Conservation (phyloP, 768 basidiomycete species). For the Pluteus cervinus region DNA sequence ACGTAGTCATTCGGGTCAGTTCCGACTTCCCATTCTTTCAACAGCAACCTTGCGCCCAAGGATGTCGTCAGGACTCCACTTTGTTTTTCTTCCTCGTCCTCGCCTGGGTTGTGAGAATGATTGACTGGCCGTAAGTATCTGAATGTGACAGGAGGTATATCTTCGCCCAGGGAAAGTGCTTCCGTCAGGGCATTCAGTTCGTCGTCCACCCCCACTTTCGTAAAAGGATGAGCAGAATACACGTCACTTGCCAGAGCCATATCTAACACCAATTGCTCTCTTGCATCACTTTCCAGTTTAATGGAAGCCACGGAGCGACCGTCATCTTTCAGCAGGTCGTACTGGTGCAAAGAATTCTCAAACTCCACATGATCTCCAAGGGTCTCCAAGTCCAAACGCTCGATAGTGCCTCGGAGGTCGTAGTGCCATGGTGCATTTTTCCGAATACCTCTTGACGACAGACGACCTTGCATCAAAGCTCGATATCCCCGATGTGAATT, state of each 20-base stretch:
- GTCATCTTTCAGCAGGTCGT: conserved; percentile 34
- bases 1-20: conserved; percentile 41
- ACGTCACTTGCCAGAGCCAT: conserved; percentile 53
- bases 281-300: conserved; percentile 45
- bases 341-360: conserved; percentile 32
- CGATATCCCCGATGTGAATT: conserved; percentile 48
- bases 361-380: conserved; percentile 26
- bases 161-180: conserved; percentile 49
- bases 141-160: conserved; percentile 55
- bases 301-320: conserved; percentile 33
- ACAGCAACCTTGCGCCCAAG: conserved; percentile 52
- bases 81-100: conserved; percentile 14
- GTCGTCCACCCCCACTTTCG: conserved; percentile 18
- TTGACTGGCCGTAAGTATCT: conserved; percentile 52
- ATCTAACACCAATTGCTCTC: conserved; percentile 60
- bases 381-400: conserved; percentile 32
- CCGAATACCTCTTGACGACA: conserved; percentile 32
- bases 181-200: conserved; percentile 53
- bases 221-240: conserved; percentile 42
- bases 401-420: conserved; percentile 41
- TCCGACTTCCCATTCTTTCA: conserved; percentile 66
- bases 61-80: conserved; percentile 23
- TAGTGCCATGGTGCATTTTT: conserved; percentile 48
- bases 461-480: conserved; percentile 41
- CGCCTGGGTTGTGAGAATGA: conserved; percentile 17